Evolutionary conservation across 116 monocot genomes (phyloP).

Genomic region (Zostera marina): DNA sequence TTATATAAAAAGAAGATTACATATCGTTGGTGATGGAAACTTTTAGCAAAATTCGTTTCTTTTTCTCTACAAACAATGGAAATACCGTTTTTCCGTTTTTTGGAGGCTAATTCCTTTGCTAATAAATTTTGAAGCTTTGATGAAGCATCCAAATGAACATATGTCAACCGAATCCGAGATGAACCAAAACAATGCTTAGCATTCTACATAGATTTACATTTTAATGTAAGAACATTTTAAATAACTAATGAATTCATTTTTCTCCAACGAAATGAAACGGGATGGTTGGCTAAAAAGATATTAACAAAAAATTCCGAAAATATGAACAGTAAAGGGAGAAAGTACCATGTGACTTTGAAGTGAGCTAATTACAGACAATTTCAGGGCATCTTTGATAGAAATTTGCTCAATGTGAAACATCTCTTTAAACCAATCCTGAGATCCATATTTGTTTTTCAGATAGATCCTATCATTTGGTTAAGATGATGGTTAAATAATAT

Average conservation of each 20-base stretch:
- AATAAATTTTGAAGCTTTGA: constrained; percentile 30
- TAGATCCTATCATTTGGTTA: constrained; percentile 35
- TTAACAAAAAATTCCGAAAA: neutral
- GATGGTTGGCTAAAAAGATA: neutral
- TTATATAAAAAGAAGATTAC: neutral
- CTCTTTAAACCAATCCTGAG: constrained; percentile 48
- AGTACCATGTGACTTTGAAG: constrained; percentile 66
- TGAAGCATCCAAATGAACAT: constrained; percentile 51
- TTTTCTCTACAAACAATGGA: neutral
- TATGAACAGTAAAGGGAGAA: neutral
- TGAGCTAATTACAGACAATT: constrained; percentile 30
- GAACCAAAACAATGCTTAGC: constrained; percentile 27
- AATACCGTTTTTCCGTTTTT: constrained; percentile 51
- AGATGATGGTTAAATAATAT: constrained; percentile 2
- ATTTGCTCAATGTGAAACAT: constrained; percentile 26
- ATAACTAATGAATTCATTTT: constrained; percentile 5
- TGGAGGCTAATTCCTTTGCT: constrained; percentile 19
- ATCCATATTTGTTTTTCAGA: constrained; percentile 53
- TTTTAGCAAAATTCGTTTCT: neutral
- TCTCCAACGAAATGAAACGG: neutral
- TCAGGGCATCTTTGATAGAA: constrained; percentile 83
- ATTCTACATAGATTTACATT: constrained; percentile 25
- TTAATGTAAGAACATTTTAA: neutral
- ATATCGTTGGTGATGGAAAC: neutral
- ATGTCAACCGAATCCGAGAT: constrained; percentile 48